phyloP scores from a whole-genome alignment of 371 early-diverging fungal species.

The Circinella umbellata region DNA sequence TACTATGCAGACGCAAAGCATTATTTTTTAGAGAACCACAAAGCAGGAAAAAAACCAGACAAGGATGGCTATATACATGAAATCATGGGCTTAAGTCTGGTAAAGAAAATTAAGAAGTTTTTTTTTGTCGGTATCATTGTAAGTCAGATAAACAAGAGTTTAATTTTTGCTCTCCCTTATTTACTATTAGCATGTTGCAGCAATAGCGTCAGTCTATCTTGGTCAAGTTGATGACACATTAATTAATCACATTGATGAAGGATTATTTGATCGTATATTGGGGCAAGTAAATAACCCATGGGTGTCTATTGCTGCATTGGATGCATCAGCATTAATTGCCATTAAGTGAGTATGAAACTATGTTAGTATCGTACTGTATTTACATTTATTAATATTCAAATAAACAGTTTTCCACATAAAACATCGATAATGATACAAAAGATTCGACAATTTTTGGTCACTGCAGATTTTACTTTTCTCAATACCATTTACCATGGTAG shows the following conservation, averaged over 20 bases:
- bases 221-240: conserved; percentile 69
- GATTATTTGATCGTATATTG: conserved; percentile 52
- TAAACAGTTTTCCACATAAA: conserved; percentile 50
- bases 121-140: no score
- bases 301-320: conserved; percentile 61
- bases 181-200: conserved; percentile 58
- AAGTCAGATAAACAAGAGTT: no score
- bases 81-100: conserved; percentile 70
- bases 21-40: conserved; percentile 44
- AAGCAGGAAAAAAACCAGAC: conserved; percentile 46
- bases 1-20: conserved; percentile 61
- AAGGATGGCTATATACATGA: conserved; percentile 62
- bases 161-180: no score
- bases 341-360: conserved; percentile 49
- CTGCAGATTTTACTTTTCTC: conserved; percentile 42
- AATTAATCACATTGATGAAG: conserved; percentile 54
- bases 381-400: background rate
- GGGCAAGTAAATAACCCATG: conserved; percentile 39
- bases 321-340: conserved; percentile 59
- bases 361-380: background rate
- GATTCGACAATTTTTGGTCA: conserved; percentile 63
- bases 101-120: conserved; percentile 15
- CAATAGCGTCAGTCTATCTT: conserved; percentile 58
- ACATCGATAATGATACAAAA: conserved; percentile 53
- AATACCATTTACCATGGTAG: conserved; percentile 47